A percentile compares a stretch with the other conserved stretches of the same genome.
phyloP scores from a whole-genome alignment of 805 yeast genomes.

The Candida andamanensis region DNA sequence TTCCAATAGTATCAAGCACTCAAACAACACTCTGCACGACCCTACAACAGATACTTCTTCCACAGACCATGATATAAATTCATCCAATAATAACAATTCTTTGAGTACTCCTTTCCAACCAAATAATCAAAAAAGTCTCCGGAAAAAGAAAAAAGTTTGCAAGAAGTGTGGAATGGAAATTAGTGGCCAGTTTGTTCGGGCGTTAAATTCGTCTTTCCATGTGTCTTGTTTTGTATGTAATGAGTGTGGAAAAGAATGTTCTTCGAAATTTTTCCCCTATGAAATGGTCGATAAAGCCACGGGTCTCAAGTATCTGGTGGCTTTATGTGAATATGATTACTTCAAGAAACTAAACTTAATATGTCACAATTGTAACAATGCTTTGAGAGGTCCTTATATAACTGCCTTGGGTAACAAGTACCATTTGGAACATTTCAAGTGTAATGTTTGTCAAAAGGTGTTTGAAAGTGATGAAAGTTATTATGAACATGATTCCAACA shows the following conservation, averaged over 20 bases:
- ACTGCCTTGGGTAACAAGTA: constrained; percentile 90
- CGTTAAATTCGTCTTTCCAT: constrained; percentile 74
- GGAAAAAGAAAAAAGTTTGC: constrained; percentile 26
- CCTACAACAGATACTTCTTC: neutral
- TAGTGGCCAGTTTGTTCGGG: constrained; percentile 76
- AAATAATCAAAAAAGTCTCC: constrained; percentile 7
- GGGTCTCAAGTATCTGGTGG: constrained; percentile 25
- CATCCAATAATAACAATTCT: neutral
- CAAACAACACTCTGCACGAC: neutral
- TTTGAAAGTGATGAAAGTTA: constrained; percentile 91
- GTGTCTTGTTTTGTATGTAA: constrained; percentile 82
- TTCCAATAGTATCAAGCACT: constrained; percentile 3
- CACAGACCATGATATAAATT: neutral
- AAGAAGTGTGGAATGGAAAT: constrained; percentile 33
- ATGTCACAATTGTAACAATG: constrained; percentile 81
- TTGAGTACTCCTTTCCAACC: constrained; percentile 10
- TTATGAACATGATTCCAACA: constrained; percentile 75
- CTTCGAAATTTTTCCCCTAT: constrained; percentile 83
- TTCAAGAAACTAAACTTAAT: constrained; percentile 78
- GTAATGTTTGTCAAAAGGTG: constrained; percentile 77
- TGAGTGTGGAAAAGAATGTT: constrained; percentile 78
- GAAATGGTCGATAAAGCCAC: constrained; percentile 46
- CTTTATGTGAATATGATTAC: constrained; percentile 87
- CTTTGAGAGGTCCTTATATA: constrained; percentile 87
- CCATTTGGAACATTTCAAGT: constrained; percentile 92